Conservation (phyloP, 768 basidiomycete species). For the Lactifluus subvellereus region DNA sequence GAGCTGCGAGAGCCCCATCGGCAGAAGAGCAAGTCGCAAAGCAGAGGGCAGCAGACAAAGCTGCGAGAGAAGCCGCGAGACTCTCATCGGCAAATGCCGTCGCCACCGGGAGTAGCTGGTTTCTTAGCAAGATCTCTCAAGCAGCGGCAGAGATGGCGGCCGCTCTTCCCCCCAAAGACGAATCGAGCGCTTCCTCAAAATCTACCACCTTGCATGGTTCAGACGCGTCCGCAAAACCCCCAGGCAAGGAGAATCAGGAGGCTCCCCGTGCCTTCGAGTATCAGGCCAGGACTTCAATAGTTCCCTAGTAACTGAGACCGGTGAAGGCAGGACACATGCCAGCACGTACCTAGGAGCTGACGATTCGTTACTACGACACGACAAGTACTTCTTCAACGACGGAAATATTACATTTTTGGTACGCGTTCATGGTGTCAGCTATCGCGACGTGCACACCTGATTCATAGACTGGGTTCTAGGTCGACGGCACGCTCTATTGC, state of each 20-base stretch:
- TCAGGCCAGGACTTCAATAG: background rate
- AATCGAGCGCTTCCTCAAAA: background rate
- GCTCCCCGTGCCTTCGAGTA: background rate
- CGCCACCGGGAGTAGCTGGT: background rate
- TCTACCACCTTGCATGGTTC: background rate
- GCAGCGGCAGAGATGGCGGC: too few relatives aligned
- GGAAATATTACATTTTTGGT: conserved; percentile 21
- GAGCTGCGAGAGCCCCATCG: too few relatives aligned
- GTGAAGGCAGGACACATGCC: background rate
- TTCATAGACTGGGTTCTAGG: background rate
- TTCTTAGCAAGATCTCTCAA: too few relatives aligned
- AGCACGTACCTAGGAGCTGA: background rate
- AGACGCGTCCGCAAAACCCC: background rate
- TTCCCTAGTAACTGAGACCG: too few relatives aligned
- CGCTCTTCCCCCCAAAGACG: background rate
- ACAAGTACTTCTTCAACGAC: conserved; percentile 15
- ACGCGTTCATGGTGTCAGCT: background rate
- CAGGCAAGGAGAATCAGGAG: background rate
- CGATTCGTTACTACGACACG: conserved; percentile 3
- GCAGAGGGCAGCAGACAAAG: background rate
- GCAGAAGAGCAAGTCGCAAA: background rate
- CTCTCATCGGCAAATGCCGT: too few relatives aligned
- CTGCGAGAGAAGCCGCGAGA: background rate
- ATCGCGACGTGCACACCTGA: background rate
- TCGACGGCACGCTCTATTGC: conserved; percentile 9